A percentile compares a stretch with the other conserved stretches of the same genome.
phyloP scores from a whole-genome alignment of 805 yeast genomes.

The Metschnikowia drakensbergensis region DNA sequence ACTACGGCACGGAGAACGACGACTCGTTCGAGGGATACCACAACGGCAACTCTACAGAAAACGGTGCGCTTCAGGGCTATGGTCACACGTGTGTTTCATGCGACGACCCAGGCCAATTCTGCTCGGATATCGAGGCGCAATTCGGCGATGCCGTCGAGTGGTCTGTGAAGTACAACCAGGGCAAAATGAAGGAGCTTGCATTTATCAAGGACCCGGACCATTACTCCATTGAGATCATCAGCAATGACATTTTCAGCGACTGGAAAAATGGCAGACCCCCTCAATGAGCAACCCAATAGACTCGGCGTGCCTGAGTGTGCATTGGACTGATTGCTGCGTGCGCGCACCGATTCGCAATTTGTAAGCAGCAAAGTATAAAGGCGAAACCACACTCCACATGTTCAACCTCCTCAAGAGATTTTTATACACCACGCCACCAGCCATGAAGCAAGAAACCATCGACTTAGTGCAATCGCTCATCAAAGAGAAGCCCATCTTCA shows the following conservation, averaged over 20 bases:
- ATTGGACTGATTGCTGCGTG: background rate
- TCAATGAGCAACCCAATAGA: constrained; percentile 1
- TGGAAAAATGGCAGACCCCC: constrained; percentile 18
- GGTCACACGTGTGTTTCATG: constrained; percentile 81
- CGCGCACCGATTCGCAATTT: background rate
- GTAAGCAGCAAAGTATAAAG: constrained; percentile 1
- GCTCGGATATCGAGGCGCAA: constrained; percentile 47
- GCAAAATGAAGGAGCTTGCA: constrained; percentile 58
- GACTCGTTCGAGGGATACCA: constrained; percentile 69
- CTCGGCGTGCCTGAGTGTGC: background rate
- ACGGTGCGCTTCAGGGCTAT: constrained; percentile 69
- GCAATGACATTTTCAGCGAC: constrained; percentile 28
- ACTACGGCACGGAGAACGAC: constrained; percentile 92
- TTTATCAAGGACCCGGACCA: constrained; percentile 88
- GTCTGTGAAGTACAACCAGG: constrained; percentile 54
- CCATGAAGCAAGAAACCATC: constrained; percentile 58
- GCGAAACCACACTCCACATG: constrained; percentile 3
- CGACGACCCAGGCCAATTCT: constrained; percentile 55
- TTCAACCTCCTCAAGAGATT: constrained; percentile 11
- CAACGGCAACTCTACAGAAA: constrained; percentile 60
- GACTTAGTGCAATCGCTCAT: constrained; percentile 62
- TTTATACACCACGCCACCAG: constrained; percentile 29
- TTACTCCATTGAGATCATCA: constrained; percentile 74
- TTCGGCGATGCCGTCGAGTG: constrained; percentile 47
- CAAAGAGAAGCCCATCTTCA: constrained; percentile 61